Percentiles rank a stretch among this genome's conserved stretches.
Conservation (phyloP, 345 rosid species). For the Dipteronia dyeriana region DNA sequence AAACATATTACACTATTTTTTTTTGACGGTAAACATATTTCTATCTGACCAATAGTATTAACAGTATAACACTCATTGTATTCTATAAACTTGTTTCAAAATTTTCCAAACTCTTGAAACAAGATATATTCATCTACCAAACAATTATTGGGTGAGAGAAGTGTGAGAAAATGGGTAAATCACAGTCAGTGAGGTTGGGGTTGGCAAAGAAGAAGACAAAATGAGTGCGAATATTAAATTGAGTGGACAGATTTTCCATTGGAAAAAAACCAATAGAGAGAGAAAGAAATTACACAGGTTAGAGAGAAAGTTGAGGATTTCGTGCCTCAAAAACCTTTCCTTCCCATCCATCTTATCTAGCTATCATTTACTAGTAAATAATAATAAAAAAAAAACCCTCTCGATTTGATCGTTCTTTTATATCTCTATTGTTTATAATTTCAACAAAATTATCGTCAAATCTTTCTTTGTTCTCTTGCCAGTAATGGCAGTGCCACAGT, state of each 20-base stretch:
- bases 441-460: neutral
- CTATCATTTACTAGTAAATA: constrained; percentile 14
- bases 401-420: constrained; percentile 63
- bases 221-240: constrained; percentile 24
- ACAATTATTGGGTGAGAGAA: neutral
- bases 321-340: constrained; percentile 29
- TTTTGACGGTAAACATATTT: too few species aligned
- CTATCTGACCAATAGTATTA: too few species aligned
- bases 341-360: neutral
- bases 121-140: too few species aligned
- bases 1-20: too few species aligned
- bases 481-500: constrained; percentile 69
- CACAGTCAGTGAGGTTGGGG: neutral
- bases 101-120: neutral
- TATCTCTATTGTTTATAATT: constrained; percentile 28
- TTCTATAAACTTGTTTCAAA: too few species aligned
- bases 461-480: constrained; percentile 42
- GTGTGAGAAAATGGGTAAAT: neutral
- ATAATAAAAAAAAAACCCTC: neutral
- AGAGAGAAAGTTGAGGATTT: constrained; percentile 12
- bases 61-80: neutral
- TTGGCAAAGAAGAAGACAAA: constrained; percentile 14
- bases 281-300: neutral
- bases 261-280: neutral
- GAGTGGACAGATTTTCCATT: constrained; percentile 25